Evolutionary conservation across 345 rosid genomes (phyloP).

Genomic region (Odontarrhena argentea): DNA sequence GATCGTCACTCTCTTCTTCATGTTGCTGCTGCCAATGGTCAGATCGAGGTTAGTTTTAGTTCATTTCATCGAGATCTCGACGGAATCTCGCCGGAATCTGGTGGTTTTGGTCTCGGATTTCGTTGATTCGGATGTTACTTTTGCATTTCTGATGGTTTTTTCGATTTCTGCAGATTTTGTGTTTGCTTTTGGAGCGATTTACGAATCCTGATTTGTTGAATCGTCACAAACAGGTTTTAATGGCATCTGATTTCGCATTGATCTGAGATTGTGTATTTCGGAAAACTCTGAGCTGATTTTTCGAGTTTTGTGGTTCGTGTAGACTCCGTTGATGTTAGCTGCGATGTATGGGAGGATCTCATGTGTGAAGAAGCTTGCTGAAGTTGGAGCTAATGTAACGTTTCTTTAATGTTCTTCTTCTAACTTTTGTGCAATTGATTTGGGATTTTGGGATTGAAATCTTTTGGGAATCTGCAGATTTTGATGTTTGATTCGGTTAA

Average conservation of each 20-base stretch:
- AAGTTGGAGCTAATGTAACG: conserved; percentile 95
- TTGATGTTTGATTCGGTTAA: conserved; percentile 87
- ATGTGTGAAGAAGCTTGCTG: conserved; percentile 81
- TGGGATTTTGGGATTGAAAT: neutral
- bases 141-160: conserved; percentile 13
- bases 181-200: conserved; percentile 71
- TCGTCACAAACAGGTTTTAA: conserved; percentile 84
- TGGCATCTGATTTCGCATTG: conserved; percentile 17
- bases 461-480: conserved; percentile 50
- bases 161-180: conserved; percentile 62
- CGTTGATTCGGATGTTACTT: conserved; percentile 31
- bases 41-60: conserved; percentile 74
- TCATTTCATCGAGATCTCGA: conserved; percentile 29
- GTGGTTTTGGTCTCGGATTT: conserved; percentile 9
- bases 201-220: conserved; percentile 77
- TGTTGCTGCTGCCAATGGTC: conserved; percentile 95
- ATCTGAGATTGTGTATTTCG: conserved; percentile 11
- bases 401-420: neutral
- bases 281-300: conserved; percentile 26
- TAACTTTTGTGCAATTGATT: neutral
- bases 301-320: neutral
- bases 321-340: conserved; percentile 99
- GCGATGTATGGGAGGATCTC: conserved; percentile 92
- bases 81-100: conserved; percentile 29
- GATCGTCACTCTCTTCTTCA: conserved; percentile 91